Evolutionary conservation across 306 rosid species (phyloP), one percentile per base, ranked within the genome.

Genomic region (Astragalus membranaceus): DNA sequence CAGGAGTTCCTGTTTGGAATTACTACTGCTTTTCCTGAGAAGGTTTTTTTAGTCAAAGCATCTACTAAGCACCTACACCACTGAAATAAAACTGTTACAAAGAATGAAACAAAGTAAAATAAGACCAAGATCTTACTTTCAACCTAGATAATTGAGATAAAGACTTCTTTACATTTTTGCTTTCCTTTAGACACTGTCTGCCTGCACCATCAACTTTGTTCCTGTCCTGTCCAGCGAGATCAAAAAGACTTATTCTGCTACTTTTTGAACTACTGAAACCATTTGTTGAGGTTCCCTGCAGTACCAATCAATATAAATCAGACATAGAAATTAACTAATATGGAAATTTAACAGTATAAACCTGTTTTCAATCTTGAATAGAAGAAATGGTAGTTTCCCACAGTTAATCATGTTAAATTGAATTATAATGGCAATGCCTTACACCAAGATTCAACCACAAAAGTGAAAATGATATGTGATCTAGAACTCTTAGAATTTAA

Each of bases 111-210:
- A 14, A 36, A 49, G 44, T 60, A 51, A 49, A 60, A 61, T 13
- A 37, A 37, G 33, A 36, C 52, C 52, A 32, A 47, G 17, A 49
- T 29, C 51, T 9, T 50, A 10, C 10, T 33, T 62, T 54, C 70
- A 33, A 46, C 57, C 43, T 43, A 61, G 33, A 50, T 66, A 70
- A 2, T 0, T 39, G 86, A 32, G 95, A 86, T 75, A 94, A 79
- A 29, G 99, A 94, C 86, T 94, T 91, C 82, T 89, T 94, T 46
- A 94, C 81, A 73, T 70, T 61, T 78, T 78, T 91, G 33, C 65
- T n/a, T n/a, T n/a, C n/a, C n/a, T n/a, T n/a, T n/a, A n/a, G n/a
- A n/a, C n/a, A n/a, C n/a, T n/a, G n/a, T n/a, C n/a, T n/a, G n/a
- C n/a, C n/a, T n/a, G n/a, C n/a, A n/a, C n/a, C n/a, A n/a, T n/a